Base-by-base conservation (phyloP, 2,329 filamentous ascomycete genomes). In the Stagonosporopsis chrysanthemi region DNA sequence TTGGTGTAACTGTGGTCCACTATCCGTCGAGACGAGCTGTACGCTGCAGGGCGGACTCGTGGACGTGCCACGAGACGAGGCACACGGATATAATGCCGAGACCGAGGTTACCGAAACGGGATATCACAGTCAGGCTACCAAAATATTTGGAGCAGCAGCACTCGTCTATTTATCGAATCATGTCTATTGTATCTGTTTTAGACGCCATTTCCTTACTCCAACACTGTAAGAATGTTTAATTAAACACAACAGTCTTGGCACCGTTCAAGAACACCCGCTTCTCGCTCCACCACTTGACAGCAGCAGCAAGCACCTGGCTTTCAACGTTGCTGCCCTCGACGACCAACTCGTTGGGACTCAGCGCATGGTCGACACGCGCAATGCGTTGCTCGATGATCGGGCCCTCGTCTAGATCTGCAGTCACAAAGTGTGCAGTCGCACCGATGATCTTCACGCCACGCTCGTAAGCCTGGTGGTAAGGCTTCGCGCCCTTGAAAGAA, bases 321-420 rank as follows among this genome's bases (percentile, higher is more conserved):
- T 95, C 91, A 9, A 94, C 89, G 64, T 92, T 93, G 67, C 88
- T 91, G 12, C 91, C 91, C 74, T 92, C 90, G 68, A 91, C 88
- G 2, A 90, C 89, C 71, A 94, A 77, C 73, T 89, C 86, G 81
- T 90, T 91, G 17, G 91, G 83, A 67, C 84, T 88, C 85, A 92
- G 86, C 64, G 82, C 84, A 77, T 95, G 91, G 73, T 91, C 88
- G 24, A 94, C 90, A 15, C 90, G 81, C 6, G 88, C 84, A 51
- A 94, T 87, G 52, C 90, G 84, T 83, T 95, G 91, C 83, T 94
- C 91, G 66, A 95, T 95, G 67, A 95, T 95, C 11, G 91, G 91
- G 2, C 91, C 91, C 80, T 95, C 91, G 71, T 95, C 91, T 60
- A 95, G 78, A 76, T 94, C 90, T 26, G 89, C 90, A 1, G 91